phyloP scores from a whole-genome alignment of 768 basidiomycete species.

The Psilocybe subaeruginosa region DNA sequence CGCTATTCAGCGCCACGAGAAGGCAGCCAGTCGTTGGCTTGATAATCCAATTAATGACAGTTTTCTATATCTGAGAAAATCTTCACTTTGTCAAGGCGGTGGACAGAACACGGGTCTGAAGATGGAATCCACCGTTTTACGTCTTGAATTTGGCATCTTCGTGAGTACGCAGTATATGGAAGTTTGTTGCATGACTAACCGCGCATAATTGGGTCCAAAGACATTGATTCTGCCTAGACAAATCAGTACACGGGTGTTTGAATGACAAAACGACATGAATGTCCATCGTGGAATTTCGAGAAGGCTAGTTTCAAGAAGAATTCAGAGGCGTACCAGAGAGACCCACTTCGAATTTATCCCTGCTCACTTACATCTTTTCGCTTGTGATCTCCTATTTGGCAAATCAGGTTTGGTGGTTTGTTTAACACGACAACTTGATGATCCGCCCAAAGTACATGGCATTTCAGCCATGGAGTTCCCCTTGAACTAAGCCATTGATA shows the following conservation, averaged over 20 bases:
- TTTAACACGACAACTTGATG: constrained; percentile 56
- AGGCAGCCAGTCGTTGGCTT: constrained; percentile 69
- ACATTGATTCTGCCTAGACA: constrained; percentile 10
- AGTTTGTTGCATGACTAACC: constrained; percentile 19
- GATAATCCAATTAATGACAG: background rate
- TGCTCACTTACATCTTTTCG: constrained; percentile 19
- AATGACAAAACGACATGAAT: background rate
- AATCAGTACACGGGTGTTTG: constrained; percentile 7
- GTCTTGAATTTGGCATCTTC: constrained; percentile 15
- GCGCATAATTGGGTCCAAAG: constrained; percentile 38
- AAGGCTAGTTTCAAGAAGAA: too few relatives aligned
- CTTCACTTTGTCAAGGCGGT: constrained; percentile 68
- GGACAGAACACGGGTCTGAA: constrained; percentile 48
- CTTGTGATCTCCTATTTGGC: constrained; percentile 41
- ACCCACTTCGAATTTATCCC: too few relatives aligned
- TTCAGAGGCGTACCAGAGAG: too few relatives aligned
- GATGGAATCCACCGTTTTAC: constrained; percentile 23
- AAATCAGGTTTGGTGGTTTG: constrained; percentile 62
- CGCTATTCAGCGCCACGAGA: constrained; percentile 50
- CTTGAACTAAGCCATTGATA: constrained; percentile 8
- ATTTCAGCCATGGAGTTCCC: constrained; percentile 25
- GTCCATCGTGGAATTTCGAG: too few relatives aligned
- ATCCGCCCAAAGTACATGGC: constrained; percentile 54
- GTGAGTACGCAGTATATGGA: background rate
- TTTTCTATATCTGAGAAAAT: background rate